Evolutionary conservation across 257 asterid genomes (phyloP).

Genomic region (Solanum megistacrolobum): DNA sequence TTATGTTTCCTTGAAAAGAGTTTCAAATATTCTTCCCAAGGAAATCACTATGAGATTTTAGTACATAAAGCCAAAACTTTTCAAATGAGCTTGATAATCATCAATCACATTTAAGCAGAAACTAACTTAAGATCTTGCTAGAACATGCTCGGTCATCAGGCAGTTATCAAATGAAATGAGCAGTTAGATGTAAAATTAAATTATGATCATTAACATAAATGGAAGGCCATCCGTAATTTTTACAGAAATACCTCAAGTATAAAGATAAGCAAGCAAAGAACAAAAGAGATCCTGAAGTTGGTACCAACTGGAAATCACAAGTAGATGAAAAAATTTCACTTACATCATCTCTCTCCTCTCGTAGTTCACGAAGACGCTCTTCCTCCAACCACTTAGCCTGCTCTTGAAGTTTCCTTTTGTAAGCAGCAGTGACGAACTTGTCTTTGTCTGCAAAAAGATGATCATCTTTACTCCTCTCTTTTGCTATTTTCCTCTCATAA

Average conservation of each 20-base stretch:
- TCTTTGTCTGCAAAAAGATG: constrained; percentile 77
- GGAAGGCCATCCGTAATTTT: background rate
- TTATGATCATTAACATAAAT: background rate
- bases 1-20: background rate
- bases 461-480: constrained; percentile 79
- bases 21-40: background rate
- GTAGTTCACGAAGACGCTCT: constrained; percentile 77
- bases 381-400: constrained; percentile 88
- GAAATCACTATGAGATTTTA: background rate
- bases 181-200: background rate
- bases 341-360: constrained; percentile 76
- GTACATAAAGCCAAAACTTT: background rate
- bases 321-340: constrained; percentile 8
- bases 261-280: background rate
- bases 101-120: background rate
- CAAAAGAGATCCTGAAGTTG: background rate
- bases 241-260: background rate
- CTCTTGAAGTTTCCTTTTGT: constrained; percentile 86
- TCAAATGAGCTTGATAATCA: background rate
- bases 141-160: background rate
- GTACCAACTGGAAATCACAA: background rate
- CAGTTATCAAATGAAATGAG: background rate
- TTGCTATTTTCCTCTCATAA: constrained; percentile 90
- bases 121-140: background rate
- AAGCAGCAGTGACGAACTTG: constrained; percentile 75